Evolutionary conservation across 176 grass and related monocot species (phyloP).

Genomic region (Hordeum marinum): DNA sequence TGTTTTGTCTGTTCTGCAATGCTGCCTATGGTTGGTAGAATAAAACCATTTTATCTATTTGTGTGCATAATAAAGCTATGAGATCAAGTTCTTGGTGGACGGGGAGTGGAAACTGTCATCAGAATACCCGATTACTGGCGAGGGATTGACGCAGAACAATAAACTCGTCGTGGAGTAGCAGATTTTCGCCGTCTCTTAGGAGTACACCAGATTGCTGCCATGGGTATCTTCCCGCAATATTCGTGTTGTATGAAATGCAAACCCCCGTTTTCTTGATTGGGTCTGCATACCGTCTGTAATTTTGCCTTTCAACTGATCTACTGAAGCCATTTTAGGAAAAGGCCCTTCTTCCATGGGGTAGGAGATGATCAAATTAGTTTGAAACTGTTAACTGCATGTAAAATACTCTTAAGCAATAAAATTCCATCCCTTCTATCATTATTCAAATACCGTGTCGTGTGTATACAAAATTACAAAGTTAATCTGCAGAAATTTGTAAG

Average conservation of each 20-base stretch:
- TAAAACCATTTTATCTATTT: not conserved
- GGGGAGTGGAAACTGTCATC: slow-evolving; percentile 83
- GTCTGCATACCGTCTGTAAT: not conserved
- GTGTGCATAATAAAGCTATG: slow-evolving; percentile 54
- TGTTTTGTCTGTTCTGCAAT: slow-evolving; percentile 1
- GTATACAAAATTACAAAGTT: not conserved
- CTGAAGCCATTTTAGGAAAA: not conserved
- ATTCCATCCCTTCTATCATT: not conserved
- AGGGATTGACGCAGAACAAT: slow-evolving; percentile 71
- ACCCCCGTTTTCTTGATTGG: not conserved
- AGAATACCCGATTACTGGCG: slow-evolving; percentile 58
- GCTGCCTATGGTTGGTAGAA: not conserved
- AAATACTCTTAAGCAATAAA: not conserved
- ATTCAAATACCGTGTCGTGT: not conserved
- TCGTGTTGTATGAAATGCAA: slow-evolving; percentile 19
- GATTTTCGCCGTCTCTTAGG: not conserved
- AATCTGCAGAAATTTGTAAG: not conserved
- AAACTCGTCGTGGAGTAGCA: slow-evolving; percentile 47
- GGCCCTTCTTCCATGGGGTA: not conserved
- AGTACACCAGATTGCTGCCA: not conserved
- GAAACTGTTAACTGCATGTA: not conserved
- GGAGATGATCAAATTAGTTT: not conserved
- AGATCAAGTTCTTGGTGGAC: slow-evolving; percentile 95
- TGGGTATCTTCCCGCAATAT: not conserved
- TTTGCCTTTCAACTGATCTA: not conserved